Percentiles rank a stretch among this genome's conserved stretches.
Evolutionary conservation across 306 rosid species (phyloP).

Genomic region (Vigna angularis): DNA sequence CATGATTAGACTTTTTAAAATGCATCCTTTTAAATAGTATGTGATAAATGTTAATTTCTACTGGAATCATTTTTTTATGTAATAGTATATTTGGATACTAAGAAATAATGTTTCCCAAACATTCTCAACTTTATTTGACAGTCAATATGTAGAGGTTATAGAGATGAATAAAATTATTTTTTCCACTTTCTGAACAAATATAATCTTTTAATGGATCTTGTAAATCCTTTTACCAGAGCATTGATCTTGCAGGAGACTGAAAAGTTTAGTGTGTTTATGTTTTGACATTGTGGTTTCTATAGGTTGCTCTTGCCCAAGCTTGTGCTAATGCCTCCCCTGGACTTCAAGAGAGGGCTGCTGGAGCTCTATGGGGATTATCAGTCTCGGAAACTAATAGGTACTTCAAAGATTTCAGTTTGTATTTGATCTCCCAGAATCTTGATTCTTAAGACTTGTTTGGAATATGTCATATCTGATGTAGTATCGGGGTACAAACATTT

Average conservation of each 20-base stretch:
- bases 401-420: conserved; percentile 36
- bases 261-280: conserved; percentile 40
- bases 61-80: not conserved
- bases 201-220: not conserved
- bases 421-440: conserved; percentile 31
- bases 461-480: conserved; percentile 17
- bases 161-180: conserved; percentile 17
- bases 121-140: conserved; percentile 21
- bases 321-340: conserved; percentile 98
- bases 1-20: not conserved
- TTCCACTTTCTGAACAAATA: not conserved
- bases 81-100: not conserved
- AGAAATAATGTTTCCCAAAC: not conserved
- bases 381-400: conserved; percentile 99
- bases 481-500: conserved; percentile 18
- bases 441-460: conserved; percentile 1
- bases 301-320: conserved; percentile 98
- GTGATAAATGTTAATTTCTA: not conserved
- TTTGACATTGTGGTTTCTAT: conserved; percentile 47
- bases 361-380: conserved; percentile 99
- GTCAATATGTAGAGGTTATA: conserved; percentile 4
- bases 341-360: conserved; percentile 99
- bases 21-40: not conserved
- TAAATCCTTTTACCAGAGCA: conserved; percentile 15
- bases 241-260: not conserved